A percentile compares a stretch with the other conserved stretches of the same genome.
Conservation (phyloP, 2,329 filamentous ascomycete species). For the Exophiala bonariae region DNA sequence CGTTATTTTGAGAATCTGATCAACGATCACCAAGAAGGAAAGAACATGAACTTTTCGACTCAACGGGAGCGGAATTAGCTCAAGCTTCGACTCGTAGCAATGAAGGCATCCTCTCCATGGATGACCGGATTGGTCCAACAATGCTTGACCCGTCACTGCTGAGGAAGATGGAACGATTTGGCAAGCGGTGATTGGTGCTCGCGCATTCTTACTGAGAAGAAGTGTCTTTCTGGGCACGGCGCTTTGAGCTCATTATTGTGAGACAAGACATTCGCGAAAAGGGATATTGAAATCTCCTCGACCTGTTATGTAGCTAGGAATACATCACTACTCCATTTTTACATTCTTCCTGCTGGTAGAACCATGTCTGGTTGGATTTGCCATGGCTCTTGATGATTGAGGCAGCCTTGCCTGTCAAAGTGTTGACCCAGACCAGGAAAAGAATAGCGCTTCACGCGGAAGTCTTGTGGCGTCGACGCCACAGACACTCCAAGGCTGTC, state of each 20-base stretch:
- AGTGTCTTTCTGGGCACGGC: conserved; percentile 8
- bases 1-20: no score
- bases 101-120: conserved; percentile 17
- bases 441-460: no score
- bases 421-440: no score
- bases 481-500: conserved; percentile 1
- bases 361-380: no score
- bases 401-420: background rate
- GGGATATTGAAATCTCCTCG: conserved; percentile 11
- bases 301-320: conserved; percentile 3
- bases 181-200: conserved; percentile 19
- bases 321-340: conserved; percentile 3
- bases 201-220: conserved; percentile 8
- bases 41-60: conserved; percentile 8
- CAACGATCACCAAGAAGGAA: background rate
- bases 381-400: no score
- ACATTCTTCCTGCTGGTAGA: no score
- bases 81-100: conserved; percentile 21
- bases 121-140: conserved; percentile 16
- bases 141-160: conserved; percentile 22
- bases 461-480: conserved; percentile 10
- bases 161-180: conserved; percentile 11
- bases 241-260: conserved; percentile 23
- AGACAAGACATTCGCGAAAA: background rate
- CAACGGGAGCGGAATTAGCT: conserved; percentile 15